Evolutionary conservation across 495 filamentous ascomycete genomes (phyloP).

Genomic region (Trichoderma gamsii): DNA sequence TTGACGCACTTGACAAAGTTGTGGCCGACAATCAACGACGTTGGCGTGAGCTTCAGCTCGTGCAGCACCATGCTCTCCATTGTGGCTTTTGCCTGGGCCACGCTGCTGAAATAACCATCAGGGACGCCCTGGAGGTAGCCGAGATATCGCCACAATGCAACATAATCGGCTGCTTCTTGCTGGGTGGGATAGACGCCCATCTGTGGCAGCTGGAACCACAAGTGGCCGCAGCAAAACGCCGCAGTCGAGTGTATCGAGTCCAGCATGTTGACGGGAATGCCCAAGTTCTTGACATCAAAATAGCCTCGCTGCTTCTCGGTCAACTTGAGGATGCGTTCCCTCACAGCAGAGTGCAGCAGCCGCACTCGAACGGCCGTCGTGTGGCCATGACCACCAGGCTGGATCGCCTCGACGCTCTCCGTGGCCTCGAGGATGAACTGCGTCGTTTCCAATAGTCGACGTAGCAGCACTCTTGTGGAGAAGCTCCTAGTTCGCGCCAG

Average conservation of each 20-base stretch:
- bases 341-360: slow-evolving; percentile 59
- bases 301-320: slow-evolving; percentile 49
- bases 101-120: slow-evolving; percentile 46
- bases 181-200: slow-evolving; percentile 57
- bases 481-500: slow-evolving; percentile 67
- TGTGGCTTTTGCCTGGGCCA: slow-evolving; percentile 45
- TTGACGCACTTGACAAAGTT: slow-evolving; percentile 61
- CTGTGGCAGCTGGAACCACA: slow-evolving; percentile 58
- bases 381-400: slow-evolving; percentile 58
- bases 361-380: slow-evolving; percentile 62
- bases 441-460: slow-evolving; percentile 60
- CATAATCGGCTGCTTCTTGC: slow-evolving; percentile 59
- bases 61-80: slow-evolving; percentile 56
- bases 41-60: slow-evolving; percentile 55
- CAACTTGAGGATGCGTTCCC: slow-evolving; percentile 54
- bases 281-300: slow-evolving; percentile 52
- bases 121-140: slow-evolving; percentile 61
- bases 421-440: slow-evolving; percentile 59
- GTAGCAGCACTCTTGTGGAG: slow-evolving; percentile 56
- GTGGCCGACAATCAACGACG: slow-evolving; percentile 52
- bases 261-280: slow-evolving; percentile 61
- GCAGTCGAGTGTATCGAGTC: slow-evolving; percentile 60
- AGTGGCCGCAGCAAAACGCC: slow-evolving; percentile 56
- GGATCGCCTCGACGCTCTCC: slow-evolving; percentile 29
- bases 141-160: slow-evolving; percentile 64